These are phyloP conservation scores for Penicillium angulare DNA, from an alignment of 495 filamentous ascomycete species.

Conservation along the genomic window DNA sequence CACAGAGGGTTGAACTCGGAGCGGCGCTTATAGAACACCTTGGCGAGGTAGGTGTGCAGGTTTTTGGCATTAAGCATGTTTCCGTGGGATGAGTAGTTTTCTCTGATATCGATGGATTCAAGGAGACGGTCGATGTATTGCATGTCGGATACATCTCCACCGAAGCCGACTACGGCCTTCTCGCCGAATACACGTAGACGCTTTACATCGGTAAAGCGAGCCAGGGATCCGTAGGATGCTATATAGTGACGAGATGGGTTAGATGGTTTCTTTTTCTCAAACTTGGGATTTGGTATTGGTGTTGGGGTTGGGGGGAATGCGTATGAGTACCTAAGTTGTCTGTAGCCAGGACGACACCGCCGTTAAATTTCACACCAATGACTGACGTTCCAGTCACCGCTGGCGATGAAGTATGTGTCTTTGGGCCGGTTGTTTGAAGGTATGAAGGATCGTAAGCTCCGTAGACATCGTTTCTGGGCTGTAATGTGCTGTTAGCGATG, in stretches of 20 bases:
- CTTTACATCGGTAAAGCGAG: slow-evolving; percentile 94
- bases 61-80: slow-evolving; percentile 80
- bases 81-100: slow-evolving; percentile 69
- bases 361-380: slow-evolving; percentile 88
- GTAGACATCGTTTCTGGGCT: slow-evolving; percentile 96
- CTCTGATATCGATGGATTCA: slow-evolving; percentile 77
- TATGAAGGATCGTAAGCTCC: slow-evolving; percentile 87
- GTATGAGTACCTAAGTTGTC: slow-evolving; percentile 82
- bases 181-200: slow-evolving; percentile 76
- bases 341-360: slow-evolving; percentile 92
- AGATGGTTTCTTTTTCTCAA: no score
- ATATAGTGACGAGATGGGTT: slow-evolving; percentile 2
- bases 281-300: background rate
- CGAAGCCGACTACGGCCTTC: slow-evolving; percentile 76
- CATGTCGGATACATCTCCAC: slow-evolving; percentile 97
- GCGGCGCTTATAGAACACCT: slow-evolving; percentile 91
- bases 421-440: slow-evolving; percentile 68
- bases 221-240: slow-evolving; percentile 97
- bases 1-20: slow-evolving; percentile 95
- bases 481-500: slow-evolving; percentile 26
- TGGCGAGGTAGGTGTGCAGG: slow-evolving; percentile 91
- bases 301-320: background rate
- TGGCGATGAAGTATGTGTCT: slow-evolving; percentile 82
- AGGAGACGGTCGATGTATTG: slow-evolving; percentile 93
- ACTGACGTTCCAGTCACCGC: slow-evolving; percentile 97